phyloP scores from a whole-genome alignment of 1,284 basidiomycete genomes.

The Ceratobasidium sp. region DNA sequence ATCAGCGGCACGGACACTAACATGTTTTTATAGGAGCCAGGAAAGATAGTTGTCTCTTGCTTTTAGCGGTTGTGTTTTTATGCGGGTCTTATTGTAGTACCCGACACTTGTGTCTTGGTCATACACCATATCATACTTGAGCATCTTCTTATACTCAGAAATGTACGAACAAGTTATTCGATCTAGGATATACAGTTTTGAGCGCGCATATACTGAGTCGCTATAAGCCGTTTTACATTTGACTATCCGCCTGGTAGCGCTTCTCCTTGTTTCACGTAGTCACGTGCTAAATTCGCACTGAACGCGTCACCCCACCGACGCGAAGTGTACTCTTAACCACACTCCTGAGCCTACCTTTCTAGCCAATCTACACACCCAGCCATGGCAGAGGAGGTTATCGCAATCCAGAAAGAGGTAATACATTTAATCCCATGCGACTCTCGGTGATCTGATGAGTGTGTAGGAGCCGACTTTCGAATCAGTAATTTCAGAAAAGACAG shows the following conservation, averaged over 20 bases:
- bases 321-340: background rate
- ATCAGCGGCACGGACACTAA: background rate
- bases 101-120: no score
- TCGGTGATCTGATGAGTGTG: background rate
- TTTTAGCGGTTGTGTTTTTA: background rate
- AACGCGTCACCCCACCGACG: conserved; percentile 29
- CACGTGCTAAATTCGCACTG: conserved; percentile 6
- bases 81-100: no score
- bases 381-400: conserved; percentile 71
- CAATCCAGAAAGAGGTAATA: conserved; percentile 81
- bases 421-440: background rate
- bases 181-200: no score
- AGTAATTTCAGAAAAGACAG: conserved; percentile 87
- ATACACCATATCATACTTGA: no score
- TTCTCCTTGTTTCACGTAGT: background rate
- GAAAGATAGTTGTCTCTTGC: background rate
- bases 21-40: background rate
- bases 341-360: background rate
- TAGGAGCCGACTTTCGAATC: conserved; percentile 93
- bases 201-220: no score
- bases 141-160: no score
- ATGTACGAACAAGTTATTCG: no score
- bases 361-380: conserved; percentile 22
- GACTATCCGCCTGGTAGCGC: no score
- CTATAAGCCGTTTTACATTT: no score